Evolutionary conservation across 2,329 filamentous ascomycete species (phyloP).

Genomic region (Bipolaris gigantea): DNA sequence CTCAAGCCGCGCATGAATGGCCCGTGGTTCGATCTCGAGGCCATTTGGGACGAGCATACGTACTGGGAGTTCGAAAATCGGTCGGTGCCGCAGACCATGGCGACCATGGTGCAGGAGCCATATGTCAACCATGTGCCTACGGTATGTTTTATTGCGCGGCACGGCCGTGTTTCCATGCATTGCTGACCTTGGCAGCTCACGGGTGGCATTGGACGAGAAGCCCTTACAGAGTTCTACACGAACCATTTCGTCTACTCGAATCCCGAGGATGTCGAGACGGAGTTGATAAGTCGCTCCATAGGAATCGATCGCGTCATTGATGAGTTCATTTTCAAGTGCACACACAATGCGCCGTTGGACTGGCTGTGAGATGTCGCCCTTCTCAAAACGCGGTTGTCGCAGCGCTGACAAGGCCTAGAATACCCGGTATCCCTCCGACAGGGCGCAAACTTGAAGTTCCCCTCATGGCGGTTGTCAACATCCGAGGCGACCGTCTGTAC

Average conservation of each 20-base stretch:
- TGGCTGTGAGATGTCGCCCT: constrained; percentile 20
- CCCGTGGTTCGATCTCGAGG: constrained; percentile 70
- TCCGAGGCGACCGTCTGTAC: constrained; percentile 66
- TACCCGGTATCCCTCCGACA: constrained; percentile 15
- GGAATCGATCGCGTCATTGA: constrained; percentile 64
- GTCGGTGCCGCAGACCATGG: constrained; percentile 70
- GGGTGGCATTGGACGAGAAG: constrained; percentile 66
- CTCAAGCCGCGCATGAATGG: constrained; percentile 63
- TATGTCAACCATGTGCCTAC: constrained; percentile 76
- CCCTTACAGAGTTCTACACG: constrained; percentile 66
- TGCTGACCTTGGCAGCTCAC: constrained; percentile 41
- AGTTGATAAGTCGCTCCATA: constrained; percentile 69
- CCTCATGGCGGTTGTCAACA: constrained; percentile 65
- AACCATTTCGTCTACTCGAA: constrained; percentile 75
- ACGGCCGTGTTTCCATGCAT: neutral
- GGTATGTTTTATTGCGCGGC: neutral
- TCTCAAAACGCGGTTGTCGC: neutral
- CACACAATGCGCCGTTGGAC: constrained; percentile 24
- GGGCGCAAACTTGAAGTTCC: constrained; percentile 57
- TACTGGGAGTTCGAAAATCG: constrained; percentile 68
- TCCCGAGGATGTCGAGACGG: constrained; percentile 64
- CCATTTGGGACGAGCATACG: constrained; percentile 76
- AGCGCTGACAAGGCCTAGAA: constrained; percentile 1
- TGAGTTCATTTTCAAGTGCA: constrained; percentile 31
- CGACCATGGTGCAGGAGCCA: constrained; percentile 75